phyloP scores from a whole-genome alignment of 164 flowering plant species.

The Dillenia suffruticosa region DNA sequence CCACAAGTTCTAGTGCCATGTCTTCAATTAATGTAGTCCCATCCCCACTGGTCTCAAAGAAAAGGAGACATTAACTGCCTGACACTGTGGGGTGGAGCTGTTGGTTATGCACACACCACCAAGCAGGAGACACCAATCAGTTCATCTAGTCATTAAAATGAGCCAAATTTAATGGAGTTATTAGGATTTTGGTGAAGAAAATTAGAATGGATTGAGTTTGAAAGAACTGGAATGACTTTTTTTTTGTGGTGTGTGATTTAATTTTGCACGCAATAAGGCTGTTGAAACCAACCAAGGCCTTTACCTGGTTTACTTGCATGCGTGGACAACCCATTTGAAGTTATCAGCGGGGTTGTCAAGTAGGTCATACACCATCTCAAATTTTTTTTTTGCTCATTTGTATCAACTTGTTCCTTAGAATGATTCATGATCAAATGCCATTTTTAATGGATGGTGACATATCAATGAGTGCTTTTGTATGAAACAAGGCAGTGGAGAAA shows the following conservation, averaged over 20 bases:
- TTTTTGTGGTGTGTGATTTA: slow-evolving; percentile 20
- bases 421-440: neutral
- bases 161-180: slow-evolving; percentile 20
- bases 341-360: slow-evolving; percentile 87
- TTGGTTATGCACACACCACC: slow-evolving; percentile 15
- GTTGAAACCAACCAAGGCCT: slow-evolving; percentile 73
- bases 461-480: slow-evolving; percentile 5
- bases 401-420: too few species aligned
- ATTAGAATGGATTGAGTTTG: slow-evolving; percentile 14
- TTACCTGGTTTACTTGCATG: slow-evolving; percentile 75
- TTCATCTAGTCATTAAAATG: slow-evolving; percentile 10
- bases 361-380: slow-evolving; percentile 32
- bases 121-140: slow-evolving; percentile 17
- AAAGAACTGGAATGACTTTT: slow-evolving; percentile 28
- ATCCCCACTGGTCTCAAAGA: slow-evolving; percentile 3
- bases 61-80: slow-evolving; percentile 5
- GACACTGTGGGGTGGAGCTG: slow-evolving; percentile 26
- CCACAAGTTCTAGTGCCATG: neutral
- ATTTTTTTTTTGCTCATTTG: too few species aligned
- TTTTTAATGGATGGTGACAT: neutral
- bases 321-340: slow-evolving; percentile 91
- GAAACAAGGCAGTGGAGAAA: slow-evolving; percentile 73
- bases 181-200: slow-evolving; percentile 14
- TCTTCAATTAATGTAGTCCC: slow-evolving; percentile 10
- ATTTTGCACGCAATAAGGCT: slow-evolving; percentile 73